phyloP scores from a whole-genome alignment of 2,329 filamentous ascomycete genomes.

The Colletotrichum filicis region DNA sequence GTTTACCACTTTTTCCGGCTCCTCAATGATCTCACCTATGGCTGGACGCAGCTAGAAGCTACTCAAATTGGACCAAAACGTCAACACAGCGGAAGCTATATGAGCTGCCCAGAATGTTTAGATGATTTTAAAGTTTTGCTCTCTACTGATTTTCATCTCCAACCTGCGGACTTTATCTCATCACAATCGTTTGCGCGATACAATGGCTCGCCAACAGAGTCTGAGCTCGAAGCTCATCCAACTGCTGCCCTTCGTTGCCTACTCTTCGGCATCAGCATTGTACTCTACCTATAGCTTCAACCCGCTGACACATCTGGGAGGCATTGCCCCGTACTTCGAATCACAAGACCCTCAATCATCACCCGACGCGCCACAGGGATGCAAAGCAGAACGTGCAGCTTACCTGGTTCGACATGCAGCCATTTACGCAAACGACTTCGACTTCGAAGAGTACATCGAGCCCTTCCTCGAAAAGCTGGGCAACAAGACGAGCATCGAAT shows the following conservation, averaged over 20 bases:
- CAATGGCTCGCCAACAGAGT: slow-evolving; percentile 10
- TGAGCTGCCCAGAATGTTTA: background rate
- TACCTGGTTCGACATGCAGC: slow-evolving; percentile 70
- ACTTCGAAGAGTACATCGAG: slow-evolving; percentile 67
- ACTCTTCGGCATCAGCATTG: slow-evolving; percentile 41
- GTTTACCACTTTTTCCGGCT: background rate
- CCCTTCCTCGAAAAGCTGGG: slow-evolving; percentile 67
- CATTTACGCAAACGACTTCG: slow-evolving; percentile 69
- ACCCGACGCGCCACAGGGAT: slow-evolving; percentile 59
- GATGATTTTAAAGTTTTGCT: background rate
- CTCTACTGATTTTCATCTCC: background rate
- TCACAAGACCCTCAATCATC: slow-evolving; percentile 59
- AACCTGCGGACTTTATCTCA: background rate
- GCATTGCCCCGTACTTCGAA: slow-evolving; percentile 69
- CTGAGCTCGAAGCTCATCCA: slow-evolving; percentile 19
- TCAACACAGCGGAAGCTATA: background rate
- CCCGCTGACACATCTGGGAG: slow-evolving; percentile 63
- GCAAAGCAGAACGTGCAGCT: slow-evolving; percentile 60
- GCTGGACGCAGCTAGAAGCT: background rate
- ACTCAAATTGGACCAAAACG: background rate
- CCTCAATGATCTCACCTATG: slow-evolving; percentile 21
- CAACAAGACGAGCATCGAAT: slow-evolving; percentile 66
- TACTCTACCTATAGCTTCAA: slow-evolving; percentile 63
- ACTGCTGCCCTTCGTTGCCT: slow-evolving; percentile 12
- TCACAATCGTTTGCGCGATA: background rate